Evolutionary conservation across 495 filamentous ascomycete species (phyloP).

Genomic region (Niebla homalea): DNA sequence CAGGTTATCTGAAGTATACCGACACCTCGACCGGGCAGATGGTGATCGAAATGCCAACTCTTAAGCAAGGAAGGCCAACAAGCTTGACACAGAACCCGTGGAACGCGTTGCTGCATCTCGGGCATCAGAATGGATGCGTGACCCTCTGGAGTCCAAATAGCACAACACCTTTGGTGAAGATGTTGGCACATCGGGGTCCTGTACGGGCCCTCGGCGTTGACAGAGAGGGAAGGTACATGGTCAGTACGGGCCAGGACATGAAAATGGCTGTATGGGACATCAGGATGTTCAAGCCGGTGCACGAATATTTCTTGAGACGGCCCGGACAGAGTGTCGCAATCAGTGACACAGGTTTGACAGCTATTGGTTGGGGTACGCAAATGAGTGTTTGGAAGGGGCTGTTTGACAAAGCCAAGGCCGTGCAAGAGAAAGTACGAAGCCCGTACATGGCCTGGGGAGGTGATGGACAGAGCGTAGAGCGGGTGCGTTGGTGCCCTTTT

Average conservation of each 20-base stretch:
- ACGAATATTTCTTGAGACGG: slow-evolving; percentile 74
- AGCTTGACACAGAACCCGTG: slow-evolving; percentile 74
- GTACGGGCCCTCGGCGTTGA: slow-evolving; percentile 78
- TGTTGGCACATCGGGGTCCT: slow-evolving; percentile 89
- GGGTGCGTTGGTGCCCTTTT: slow-evolving; percentile 81
- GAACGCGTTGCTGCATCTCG: slow-evolving; percentile 82
- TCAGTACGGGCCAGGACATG: slow-evolving; percentile 77
- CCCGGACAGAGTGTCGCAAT: slow-evolving; percentile 79
- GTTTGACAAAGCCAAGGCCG: slow-evolving; percentile 53
- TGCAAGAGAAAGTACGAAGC: slow-evolving; percentile 66
- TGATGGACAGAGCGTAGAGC: slow-evolving; percentile 68
- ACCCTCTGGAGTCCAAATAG: slow-evolving; percentile 95
- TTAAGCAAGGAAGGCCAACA: slow-evolving; percentile 64
- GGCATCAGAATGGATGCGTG: slow-evolving; percentile 88
- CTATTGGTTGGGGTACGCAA: slow-evolving; percentile 85
- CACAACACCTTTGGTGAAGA: slow-evolving; percentile 72
- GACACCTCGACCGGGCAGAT: slow-evolving; percentile 86
- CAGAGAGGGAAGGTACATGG: slow-evolving; percentile 88
- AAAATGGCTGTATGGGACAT: slow-evolving; percentile 96
- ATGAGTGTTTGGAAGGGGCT: slow-evolving; percentile 81
- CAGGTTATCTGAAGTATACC: slow-evolving; percentile 82
- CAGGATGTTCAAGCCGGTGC: slow-evolving; percentile 82
- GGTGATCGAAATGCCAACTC: slow-evolving; percentile 67
- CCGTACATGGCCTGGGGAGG: slow-evolving; percentile 93
- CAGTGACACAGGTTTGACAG: slow-evolving; percentile 74